Conservation (phyloP, 257 asterid genomes). For the Verbena officinalis region DNA sequence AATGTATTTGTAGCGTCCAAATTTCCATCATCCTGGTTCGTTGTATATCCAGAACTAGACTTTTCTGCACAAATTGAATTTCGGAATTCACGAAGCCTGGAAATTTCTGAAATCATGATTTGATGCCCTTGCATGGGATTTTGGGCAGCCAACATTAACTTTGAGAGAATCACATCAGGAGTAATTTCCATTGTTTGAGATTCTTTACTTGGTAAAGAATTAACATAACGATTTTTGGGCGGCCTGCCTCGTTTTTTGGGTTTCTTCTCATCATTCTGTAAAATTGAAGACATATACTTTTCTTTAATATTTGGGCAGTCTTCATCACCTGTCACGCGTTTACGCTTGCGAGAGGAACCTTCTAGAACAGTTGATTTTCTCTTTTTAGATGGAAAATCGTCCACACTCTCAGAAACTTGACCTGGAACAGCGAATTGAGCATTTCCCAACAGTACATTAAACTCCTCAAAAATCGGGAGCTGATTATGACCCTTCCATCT, state of each 20-base stretch:
- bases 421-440: slow-evolving; percentile 29
- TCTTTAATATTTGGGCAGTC: slow-evolving; percentile 35
- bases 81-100: slow-evolving; percentile 54
- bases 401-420: slow-evolving; percentile 31
- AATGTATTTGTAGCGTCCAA: slow-evolving; percentile 29
- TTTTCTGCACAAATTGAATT: slow-evolving; percentile 40
- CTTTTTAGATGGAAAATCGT: slow-evolving; percentile 36
- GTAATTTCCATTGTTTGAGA: slow-evolving; percentile 33
- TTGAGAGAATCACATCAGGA: slow-evolving; percentile 52
- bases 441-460: slow-evolving; percentile 38
- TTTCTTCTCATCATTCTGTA: slow-evolving; percentile 29
- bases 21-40: slow-evolving; percentile 21
- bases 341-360: slow-evolving; percentile 41
- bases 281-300: slow-evolving; percentile 36
- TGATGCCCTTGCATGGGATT: slow-evolving; percentile 48
- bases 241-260: slow-evolving; percentile 30
- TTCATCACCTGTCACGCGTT: slow-evolving; percentile 28
- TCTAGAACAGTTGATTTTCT: slow-evolving; percentile 32
- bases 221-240: not conserved
- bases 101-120: slow-evolving; percentile 33
- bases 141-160: slow-evolving; percentile 51
- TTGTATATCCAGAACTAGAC: not conserved
- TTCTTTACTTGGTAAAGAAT: not conserved
- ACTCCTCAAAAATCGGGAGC: slow-evolving; percentile 45
- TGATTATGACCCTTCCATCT: slow-evolving; percentile 61